Base-by-base conservation (phyloP, 2,329 filamentous ascomycete genomes). In the Cladobotryum mycophilum region DNA sequence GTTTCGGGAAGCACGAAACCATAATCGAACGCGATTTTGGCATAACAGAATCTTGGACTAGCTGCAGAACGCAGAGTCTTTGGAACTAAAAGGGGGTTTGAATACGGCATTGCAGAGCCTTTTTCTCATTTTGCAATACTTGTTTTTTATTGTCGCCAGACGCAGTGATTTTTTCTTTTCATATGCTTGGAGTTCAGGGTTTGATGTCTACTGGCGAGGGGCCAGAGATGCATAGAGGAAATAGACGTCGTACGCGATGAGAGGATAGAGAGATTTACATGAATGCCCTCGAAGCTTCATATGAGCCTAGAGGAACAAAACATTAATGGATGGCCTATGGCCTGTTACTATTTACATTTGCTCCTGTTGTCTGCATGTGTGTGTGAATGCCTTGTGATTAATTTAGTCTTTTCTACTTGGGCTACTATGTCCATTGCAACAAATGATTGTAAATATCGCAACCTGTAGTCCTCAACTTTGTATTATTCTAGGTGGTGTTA, bases 171-270 rank as follows among this genome's bases (percentile, higher is more conserved):
- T 40, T 42, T 42, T 47, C 34, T n/a, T 35, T 40, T 45, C 41
- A 38, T 25, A 20, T 38, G 54, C 53, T 59, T 36, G 57, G 57
- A 59, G 57, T 59, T 59, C 36, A 47, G 47, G 56, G 53, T 48
- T 38, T 52, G 41, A 47, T 45, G 48, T 52, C 49, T 43, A 51
- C 52, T 38, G 48, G 48, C 48, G 48, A 46, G 38, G 51, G 43
- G 51, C 47, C 52, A 44, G 52, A 49, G 41, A 49, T 34, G 43
- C 52, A 51, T 53, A 53, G 48, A 53, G 48, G 48, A 40, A 51
- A 51, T 53, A 51, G 52, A 53, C 46, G 47, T 49, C 42, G 51
- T 46, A 47, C 47, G 43, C 42, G 48, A 49, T 46, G 51, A 53
- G 49, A 38, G 47, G 47, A 20, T 53, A 49, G 47, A 53, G 41